phyloP scores from a whole-genome alignment of 805 yeast species.

The Saccharomycopsis sp. region DNA sequence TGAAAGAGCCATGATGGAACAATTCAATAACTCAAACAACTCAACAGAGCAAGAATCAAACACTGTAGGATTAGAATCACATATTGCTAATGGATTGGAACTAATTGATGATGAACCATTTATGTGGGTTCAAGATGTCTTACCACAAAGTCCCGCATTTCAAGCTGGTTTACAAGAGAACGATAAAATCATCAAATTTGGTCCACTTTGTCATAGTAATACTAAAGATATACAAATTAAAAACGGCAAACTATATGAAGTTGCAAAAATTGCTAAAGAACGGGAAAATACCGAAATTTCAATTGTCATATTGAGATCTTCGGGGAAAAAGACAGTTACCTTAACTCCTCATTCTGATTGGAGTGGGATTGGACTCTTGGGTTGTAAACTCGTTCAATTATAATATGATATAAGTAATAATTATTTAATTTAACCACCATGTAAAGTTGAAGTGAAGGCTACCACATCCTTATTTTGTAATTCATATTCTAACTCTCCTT shows the following conservation, averaged over 20 bases:
- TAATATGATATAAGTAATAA: too few species aligned
- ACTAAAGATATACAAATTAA: slow-evolving; percentile 6
- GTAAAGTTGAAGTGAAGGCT: slow-evolving; percentile 86
- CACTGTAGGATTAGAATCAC: not conserved
- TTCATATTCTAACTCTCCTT: slow-evolving; percentile 77
- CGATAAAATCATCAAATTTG: slow-evolving; percentile 14
- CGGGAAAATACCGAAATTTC: slow-evolving; percentile 12
- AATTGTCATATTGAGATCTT: slow-evolving; percentile 26
- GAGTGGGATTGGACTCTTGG: slow-evolving; percentile 61
- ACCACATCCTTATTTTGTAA: slow-evolving; percentile 67
- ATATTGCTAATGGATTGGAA: too few species aligned
- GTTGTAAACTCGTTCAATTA: slow-evolving; percentile 46
- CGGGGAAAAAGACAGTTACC: slow-evolving; percentile 20
- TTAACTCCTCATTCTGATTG: slow-evolving; percentile 43
- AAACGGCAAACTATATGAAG: slow-evolving; percentile 13
- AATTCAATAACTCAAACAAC: slow-evolving; percentile 23
- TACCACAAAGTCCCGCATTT: slow-evolving; percentile 11
- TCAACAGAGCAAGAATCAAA: not conserved
- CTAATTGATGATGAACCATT: slow-evolving; percentile 8
- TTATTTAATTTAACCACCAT: slow-evolving; percentile 92
- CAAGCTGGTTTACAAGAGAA: slow-evolving; percentile 8
- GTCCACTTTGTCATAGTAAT: slow-evolving; percentile 5
- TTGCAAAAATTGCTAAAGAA: slow-evolving; percentile 3
- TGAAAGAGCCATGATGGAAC: slow-evolving; percentile 35
- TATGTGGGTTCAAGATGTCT: slow-evolving; percentile 7